A percentile compares a stretch with the other conserved stretches of the same genome.
These are phyloP conservation scores for Thraustochytrium sp. DNA, from an alignment of 352 stramenopile genomes.

Conservation along the genomic window DNA sequence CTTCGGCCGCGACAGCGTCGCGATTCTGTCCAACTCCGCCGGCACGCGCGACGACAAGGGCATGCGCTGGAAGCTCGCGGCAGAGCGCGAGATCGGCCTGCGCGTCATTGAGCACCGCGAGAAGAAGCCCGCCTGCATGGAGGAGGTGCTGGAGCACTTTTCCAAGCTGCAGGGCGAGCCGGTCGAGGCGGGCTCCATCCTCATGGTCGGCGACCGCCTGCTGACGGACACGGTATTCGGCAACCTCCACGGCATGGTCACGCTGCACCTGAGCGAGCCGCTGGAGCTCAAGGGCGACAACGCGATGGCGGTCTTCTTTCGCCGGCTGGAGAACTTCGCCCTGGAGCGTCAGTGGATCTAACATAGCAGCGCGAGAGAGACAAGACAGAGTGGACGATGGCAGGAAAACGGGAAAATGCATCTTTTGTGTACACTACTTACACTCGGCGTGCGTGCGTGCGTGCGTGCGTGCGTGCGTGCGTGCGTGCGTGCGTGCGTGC, in stretches of 20 bases:
- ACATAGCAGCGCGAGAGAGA: neutral
- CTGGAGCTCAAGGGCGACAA: conserved; percentile 31
- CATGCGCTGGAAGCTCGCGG: conserved; percentile 55
- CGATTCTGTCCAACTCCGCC: conserved; percentile 92
- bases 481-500: too few species aligned
- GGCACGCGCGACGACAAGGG: conserved; percentile 79
- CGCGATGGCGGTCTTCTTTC: neutral
- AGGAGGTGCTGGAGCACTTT: conserved; percentile 77
- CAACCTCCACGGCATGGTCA: conserved; percentile 90
- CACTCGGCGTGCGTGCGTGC: too few species aligned
- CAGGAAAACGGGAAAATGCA: too few species aligned
- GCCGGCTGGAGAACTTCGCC: neutral
- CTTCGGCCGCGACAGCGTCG: conserved; percentile 76
- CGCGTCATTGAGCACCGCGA: conserved; percentile 77
- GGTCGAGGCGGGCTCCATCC: conserved; percentile 67
- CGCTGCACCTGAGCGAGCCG: conserved; percentile 79
- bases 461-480: too few species aligned
- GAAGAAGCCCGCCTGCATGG: conserved; percentile 86
- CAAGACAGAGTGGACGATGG: too few species aligned
- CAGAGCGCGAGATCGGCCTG: conserved; percentile 71
- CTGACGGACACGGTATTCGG: conserved; percentile 95
- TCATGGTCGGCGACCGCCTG: conserved; percentile 92
- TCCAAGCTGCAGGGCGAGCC: conserved; percentile 41
- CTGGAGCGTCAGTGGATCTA: neutral
- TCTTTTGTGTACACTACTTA: too few species aligned